Percentiles rank a stretch among this genome's conserved stretches.
These are phyloP conservation scores for Leccinum subgranulosum DNA, from an alignment of 768 basidiomycete species.

Conservation along the genomic window DNA sequence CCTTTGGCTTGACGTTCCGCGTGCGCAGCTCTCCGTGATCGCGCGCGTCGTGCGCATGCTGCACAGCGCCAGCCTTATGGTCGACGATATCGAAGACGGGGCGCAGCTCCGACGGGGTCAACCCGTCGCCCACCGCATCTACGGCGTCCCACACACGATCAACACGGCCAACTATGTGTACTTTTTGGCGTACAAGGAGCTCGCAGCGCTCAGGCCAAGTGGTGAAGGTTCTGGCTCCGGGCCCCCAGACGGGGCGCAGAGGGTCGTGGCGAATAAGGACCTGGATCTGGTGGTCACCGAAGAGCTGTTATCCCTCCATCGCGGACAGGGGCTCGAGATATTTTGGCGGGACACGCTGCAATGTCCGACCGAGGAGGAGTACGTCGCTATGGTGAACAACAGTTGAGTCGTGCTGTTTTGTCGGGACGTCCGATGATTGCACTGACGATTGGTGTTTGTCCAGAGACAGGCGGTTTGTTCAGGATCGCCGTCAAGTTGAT, in stretches of 20 bases:
- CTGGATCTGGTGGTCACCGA: conserved; percentile 44
- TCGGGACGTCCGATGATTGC: conserved; percentile 44
- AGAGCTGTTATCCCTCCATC: conserved; percentile 83
- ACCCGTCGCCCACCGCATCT: conserved; percentile 93
- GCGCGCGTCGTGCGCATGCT: conserved; percentile 87
- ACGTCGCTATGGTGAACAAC: conserved; percentile 93
- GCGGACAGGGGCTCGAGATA: conserved; percentile 93
- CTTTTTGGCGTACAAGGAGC: conserved; percentile 87
- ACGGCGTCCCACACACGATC: conserved; percentile 94
- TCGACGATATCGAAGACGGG: conserved; percentile 94
- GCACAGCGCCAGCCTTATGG: conserved; percentile 91
- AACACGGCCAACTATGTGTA: conserved; percentile 97
- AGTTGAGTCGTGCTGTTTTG: conserved; percentile 58
- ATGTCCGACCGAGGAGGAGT: conserved; percentile 94
- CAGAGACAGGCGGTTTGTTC: conserved; percentile 94
- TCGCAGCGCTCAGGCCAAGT: conserved; percentile 33
- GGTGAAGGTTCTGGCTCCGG: neutral
- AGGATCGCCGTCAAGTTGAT: conserved; percentile 92
- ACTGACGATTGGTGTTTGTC: neutral
- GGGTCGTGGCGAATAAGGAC: conserved; percentile 68
- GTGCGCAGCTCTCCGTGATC: conserved; percentile 67
- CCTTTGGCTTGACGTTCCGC: conserved; percentile 80
- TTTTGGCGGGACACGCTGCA: conserved; percentile 90
- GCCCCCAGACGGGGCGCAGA: neutral
- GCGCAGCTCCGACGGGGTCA: conserved; percentile 82